Conservation (phyloP, 2,329 filamentous ascomycete species). For the Dothideomycetidae sp. region DNA sequence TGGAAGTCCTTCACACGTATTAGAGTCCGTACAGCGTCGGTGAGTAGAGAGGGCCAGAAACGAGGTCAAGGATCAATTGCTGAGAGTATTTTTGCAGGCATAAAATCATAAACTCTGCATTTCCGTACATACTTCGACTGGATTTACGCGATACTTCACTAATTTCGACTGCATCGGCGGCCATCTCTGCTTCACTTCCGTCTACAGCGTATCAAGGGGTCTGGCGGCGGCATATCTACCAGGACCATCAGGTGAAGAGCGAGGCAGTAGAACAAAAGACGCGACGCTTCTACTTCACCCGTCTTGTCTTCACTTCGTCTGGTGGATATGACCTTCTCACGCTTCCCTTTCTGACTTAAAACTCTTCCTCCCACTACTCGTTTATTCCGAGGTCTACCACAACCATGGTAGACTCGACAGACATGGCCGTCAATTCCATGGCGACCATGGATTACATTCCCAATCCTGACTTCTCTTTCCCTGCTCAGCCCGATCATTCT, state of each 20-base stretch:
- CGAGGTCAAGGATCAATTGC: too few relatives aligned
- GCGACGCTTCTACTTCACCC: too few relatives aligned
- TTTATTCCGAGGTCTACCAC: not conserved
- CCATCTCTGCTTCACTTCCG: not conserved
- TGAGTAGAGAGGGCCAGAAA: too few relatives aligned
- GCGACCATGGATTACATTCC: constrained; percentile 29
- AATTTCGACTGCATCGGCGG: not conserved
- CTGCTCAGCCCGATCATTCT: constrained; percentile 23
- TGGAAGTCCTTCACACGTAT: constrained; percentile 1
- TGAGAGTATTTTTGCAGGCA: too few relatives aligned
- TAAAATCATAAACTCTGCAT: too few relatives aligned
- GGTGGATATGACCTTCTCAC: not conserved
- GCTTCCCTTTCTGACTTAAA: not conserved
- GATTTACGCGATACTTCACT: not conserved
- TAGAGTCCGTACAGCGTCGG: not conserved
- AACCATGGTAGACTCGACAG: constrained; percentile 2
- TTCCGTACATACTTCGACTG: not conserved
- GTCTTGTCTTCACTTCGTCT: not conserved
- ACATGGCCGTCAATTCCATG: constrained; percentile 4
- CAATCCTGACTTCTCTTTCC: constrained; percentile 37
- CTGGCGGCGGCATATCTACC: too few relatives aligned
- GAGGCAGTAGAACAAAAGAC: too few relatives aligned
- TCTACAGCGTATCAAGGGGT: too few relatives aligned
- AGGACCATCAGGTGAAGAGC: too few relatives aligned
- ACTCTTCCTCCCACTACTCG: not conserved